Base-by-base conservation (phyloP, 768 basidiomycete species). In the Lactarius trivialis region DNA sequence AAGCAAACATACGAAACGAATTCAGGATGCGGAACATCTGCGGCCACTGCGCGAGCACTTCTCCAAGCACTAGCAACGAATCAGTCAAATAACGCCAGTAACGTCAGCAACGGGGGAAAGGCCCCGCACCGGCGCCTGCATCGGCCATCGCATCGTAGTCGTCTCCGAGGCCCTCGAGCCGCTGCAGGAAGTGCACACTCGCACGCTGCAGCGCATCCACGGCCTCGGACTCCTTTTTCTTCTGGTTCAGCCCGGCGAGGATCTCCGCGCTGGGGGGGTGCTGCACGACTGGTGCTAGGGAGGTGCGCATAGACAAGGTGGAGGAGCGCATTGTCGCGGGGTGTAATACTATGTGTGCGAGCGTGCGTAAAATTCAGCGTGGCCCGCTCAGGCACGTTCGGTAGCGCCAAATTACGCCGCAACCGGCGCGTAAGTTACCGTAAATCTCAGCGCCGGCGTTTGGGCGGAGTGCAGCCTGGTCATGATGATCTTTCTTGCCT, bases 181-280 rank as follows among this genome's bases (percentile, higher is more conserved):
- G 81, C 70, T 84, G 81, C 2, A 87, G 77, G 69, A 86, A 88
- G 36, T 84, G 71, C 7, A 80, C 72, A 58, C 82, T 86, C 0
- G 85, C 83, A 58, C 78, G 77, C 69, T 90, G 86, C 7, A 91
- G 76, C 1, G 89, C 89, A 24, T 82, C 79, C n/a, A n/a, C n/a
- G n/a, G n/a, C n/a, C n/a, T n/a, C n/a, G n/a, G 77, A 83, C 71
- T 91, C 89, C 70, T 89, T 91, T 76, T 89, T 91, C 76, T 91
- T 91, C 69, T 91, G 89, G 2, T 78, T 58, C 49, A 89, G 78
- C 66, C 85, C 85, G 19, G 82, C 77, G 1, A 75, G 61, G 1
- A 83, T 79, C 0, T 81, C 82, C 2, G 82, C 75, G 55, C 76
- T 79, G 45, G 76, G 76, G 7, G 74, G 76, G 69, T 60, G 73